Evolutionary conservation across 1,139 yeast species (phyloP), one percentile per base, ranked within the genome.

Genomic region (Candida sanyaensis): DNA sequence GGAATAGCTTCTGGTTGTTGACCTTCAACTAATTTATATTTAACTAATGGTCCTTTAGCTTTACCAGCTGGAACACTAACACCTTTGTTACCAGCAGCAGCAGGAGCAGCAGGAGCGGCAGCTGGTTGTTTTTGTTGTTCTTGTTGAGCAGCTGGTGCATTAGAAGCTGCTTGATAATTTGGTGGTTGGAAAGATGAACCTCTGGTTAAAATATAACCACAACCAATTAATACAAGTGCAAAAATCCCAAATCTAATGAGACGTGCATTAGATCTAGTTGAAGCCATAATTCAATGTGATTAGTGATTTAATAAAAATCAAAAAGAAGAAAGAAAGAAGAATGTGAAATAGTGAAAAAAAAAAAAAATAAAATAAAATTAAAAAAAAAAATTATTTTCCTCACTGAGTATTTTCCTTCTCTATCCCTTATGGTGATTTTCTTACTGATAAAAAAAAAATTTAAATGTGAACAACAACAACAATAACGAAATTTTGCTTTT

Each of bases 181-280:
- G 51, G 50, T 39, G 75, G 68, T 38, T 76, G 64, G 45, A 80
- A 73, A 11, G 73, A 69, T 7, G 85, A 77, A 7, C 88, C 88
- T 55, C 78, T 75, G 21, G 88, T 77, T 41, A 84, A 75, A 45
- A 84, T 78, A 60, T 73, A 82, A 13, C 86, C 86, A 60, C 86
- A 81, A 23, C 76, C 67, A 46, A 84, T 69, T 59, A 84, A 70
- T 21, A 81, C 73, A 21, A 78, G 64, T 31, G 88, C 87, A 60
- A 83, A 79, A 41, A 82, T 73, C 38, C 80, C 86, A 58, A 84
- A 83, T 58, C 88, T 71, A 42, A 81, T 67, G 54, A 83, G 61
- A 59, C 88, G 77, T 51, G 88, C 85, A 62, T 81, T 83, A 29
- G 86, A 78, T 63, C 87, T 77, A 34, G 83, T 61, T 27, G 73